A percentile compares a stretch with the other conserved stretches of the same genome.
Conservation (phyloP, 108 stramenopile genomes). For the Aurantiochytrium sp. region DNA sequence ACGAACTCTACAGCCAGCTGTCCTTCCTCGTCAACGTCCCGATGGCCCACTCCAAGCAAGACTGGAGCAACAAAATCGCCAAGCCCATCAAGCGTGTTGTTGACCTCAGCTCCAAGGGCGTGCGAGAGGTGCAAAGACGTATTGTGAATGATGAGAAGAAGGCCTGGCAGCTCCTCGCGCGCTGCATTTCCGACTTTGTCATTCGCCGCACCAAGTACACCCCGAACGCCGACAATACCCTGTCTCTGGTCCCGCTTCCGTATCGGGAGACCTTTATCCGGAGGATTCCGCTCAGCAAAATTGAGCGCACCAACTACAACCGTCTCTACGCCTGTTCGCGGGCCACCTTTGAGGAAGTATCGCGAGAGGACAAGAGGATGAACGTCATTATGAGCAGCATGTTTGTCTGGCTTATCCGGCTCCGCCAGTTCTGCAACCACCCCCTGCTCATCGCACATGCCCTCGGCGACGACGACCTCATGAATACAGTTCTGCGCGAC, state of each 20-base stretch:
- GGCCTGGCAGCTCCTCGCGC: background rate
- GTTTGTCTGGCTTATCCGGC: constrained; percentile 41
- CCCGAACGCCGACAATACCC: constrained; percentile 13
- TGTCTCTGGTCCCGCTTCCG: constrained; percentile 45
- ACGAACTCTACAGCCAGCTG: background rate
- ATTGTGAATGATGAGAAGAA: background rate
- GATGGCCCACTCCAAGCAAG: background rate
- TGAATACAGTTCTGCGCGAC: background rate
- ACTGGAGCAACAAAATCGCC: background rate
- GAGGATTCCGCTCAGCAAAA: constrained; percentile 6
- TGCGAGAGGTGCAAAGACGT: background rate
- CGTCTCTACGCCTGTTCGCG: constrained; percentile 34
- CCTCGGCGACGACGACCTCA: background rate
- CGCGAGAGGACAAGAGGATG: constrained; percentile 35
- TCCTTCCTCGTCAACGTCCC: background rate
- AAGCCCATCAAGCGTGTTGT: background rate
- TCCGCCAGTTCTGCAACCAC: constrained; percentile 53
- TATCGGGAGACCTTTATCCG: constrained; percentile 36
- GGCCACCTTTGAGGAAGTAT: constrained; percentile 28
- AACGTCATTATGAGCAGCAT: constrained; percentile 38
- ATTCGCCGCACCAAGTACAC: constrained; percentile 31
- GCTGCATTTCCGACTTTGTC: background rate
- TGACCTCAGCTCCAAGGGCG: background rate
- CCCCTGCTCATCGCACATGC: constrained; percentile 41
- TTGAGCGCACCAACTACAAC: constrained; percentile 48